Evolutionary conservation across 192 early-diverging fungal genomes (phyloP), one percentile per base, ranked within the genome.

Genomic region (Chytriomyces sp.): DNA sequence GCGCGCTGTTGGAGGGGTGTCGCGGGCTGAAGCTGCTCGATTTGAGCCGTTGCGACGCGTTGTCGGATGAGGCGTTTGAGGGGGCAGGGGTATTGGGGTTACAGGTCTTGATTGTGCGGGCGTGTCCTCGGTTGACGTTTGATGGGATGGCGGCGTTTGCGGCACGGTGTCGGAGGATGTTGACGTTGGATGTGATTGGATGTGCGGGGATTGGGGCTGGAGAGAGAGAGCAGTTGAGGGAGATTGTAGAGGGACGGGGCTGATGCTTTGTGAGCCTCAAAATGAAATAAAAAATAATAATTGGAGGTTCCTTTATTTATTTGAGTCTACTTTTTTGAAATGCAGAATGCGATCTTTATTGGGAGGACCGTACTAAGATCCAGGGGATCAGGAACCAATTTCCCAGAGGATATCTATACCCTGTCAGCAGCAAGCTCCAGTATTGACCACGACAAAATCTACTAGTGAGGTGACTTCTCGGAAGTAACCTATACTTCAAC

Each of bases 1-100:
- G 36, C 5, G 63, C 60, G n/a, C 4, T 77, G 14, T 14, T 77
- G 4, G 56, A 36, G 39, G 8, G 38, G 5, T 77, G 75, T 53
- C 10, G 26, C 2, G 49, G 26, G 0, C 52, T 77, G 49, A 77
- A 77, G 33, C 34, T 77, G n/a, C 33, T 77, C 31, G 75, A 77
- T 65, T 37, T 77, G 40, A 57, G 32, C 19, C 39, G 75, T 3
- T 54, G 62, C 37, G 75, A 75, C 4, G 52, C n/a, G 33, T 4
- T 77, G 36, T 41, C 70, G 8, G 75, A 77, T 59, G 60, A 32
- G 44, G 75, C 54, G 44, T 77, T 77, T 76, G 6, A n/a, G n/a
- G 22, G 3, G 60, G 31, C 3, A 57, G 64, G 34, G 61, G 41
- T 10, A 19, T 36, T 74, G 65, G 72, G 49, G 3, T 22, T 76